Evolutionary conservation across 202 grass and related monocot species (phyloP), one percentile per base, ranked within the genome.

Genomic region (Zizania palustris): DNA sequence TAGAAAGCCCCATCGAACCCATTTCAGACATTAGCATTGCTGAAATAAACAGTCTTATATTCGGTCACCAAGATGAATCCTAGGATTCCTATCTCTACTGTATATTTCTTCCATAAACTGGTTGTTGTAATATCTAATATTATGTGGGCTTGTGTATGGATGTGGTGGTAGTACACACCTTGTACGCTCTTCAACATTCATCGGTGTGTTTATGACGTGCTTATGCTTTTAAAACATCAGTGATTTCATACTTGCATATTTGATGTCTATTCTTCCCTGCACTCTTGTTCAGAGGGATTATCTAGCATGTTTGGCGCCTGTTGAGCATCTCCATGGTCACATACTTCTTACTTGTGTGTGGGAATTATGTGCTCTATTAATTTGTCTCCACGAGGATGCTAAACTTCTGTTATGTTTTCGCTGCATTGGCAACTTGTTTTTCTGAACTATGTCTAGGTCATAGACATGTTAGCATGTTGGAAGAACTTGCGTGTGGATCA

Each of bases 11-110:
- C 2, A 97, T 93, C 3, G 89, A 92, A 44, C 89, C 95, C 1
- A 92, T 94, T 74, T 88, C 91, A 67, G 95, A 97, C 73, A 85
- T 97, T 20, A 77, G 85, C 28, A 74, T 92, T 61, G 73, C 87
- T 14, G 87, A 85, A 37, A 94, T 94, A 34, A 94, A 97, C 69
- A 74, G 65, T 63, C 76, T 82, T 43, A 94, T 92, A 89, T 97
- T 94, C 78, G 22, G 65, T 38, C n/a, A 55, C 18, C n/a, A 55
- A 55, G 8, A 16, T 55, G 51, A 55, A 55, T 20, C 7, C 0
- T 55, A 55, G 51, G 51, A 55, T 20, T 28, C 28, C 28, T 28
- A 28, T 28, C 28, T 28, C 28, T 28, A 28, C 28, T 28, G 28
- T 28, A 28, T 28, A 28, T 28, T 28, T 2, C 28, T 28, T 28